Conservation (phyloP, 2,329 filamentous ascomycete species). For the Coniochaeta sp. region DNA sequence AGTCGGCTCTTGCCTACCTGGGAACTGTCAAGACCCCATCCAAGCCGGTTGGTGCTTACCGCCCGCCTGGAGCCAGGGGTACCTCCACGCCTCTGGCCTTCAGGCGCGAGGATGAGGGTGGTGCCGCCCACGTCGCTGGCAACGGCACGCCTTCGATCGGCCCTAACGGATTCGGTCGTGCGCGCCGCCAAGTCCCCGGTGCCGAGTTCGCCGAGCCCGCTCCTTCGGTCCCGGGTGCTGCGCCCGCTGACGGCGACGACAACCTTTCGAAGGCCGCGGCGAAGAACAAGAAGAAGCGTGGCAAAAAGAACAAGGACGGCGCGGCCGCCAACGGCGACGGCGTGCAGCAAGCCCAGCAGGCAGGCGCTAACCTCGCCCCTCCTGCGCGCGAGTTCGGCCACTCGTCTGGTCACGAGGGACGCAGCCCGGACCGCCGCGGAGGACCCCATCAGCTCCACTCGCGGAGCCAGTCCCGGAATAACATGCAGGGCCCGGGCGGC, state of each 20-base stretch:
- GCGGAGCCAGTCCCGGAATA: constrained; percentile 47
- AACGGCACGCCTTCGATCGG: constrained; percentile 67
- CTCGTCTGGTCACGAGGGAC: constrained; percentile 42
- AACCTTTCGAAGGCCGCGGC: constrained; percentile 74
- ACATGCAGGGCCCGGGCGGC: constrained; percentile 27
- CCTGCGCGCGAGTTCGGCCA: constrained; percentile 33
- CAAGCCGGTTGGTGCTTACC: constrained; percentile 95
- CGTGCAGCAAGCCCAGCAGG: not conserved
- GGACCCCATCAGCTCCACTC: constrained; percentile 37
- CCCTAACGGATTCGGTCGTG: constrained; percentile 72
- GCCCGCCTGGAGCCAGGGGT: constrained; percentile 87
- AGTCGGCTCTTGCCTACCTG: constrained; percentile 75
- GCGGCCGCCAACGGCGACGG: constrained; percentile 47
- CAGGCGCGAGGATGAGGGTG: constrained; percentile 95
- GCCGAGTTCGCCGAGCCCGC: constrained; percentile 63
- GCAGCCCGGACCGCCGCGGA: constrained; percentile 61
- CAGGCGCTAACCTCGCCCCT: constrained; percentile 39
- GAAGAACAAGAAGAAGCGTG: constrained; percentile 99
- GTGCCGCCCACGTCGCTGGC: constrained; percentile 71
- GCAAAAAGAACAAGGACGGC: constrained; percentile 81
- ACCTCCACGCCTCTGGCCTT: constrained; percentile 86
- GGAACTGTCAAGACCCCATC: constrained; percentile 87
- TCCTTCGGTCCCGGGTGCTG: constrained; percentile 59
- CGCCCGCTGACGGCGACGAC: constrained; percentile 63
- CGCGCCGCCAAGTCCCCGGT: constrained; percentile 76